Percentiles rank a stretch among this genome's conserved stretches.
Evolutionary conservation across 495 filamentous ascomycete species (phyloP).

Genomic region (Penicillium samsonianum): DNA sequence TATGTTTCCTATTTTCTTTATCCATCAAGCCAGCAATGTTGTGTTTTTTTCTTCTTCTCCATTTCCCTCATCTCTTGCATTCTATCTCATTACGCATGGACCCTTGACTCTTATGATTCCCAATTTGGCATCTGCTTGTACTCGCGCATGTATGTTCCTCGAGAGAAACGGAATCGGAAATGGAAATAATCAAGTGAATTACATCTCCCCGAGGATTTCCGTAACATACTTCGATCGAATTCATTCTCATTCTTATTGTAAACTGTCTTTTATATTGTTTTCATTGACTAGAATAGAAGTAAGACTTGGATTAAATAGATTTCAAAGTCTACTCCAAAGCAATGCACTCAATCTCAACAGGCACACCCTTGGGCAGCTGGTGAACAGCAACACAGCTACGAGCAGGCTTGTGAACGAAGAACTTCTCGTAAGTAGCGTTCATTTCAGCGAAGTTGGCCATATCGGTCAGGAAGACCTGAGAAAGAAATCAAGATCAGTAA

Average conservation of each 20-base stretch:
- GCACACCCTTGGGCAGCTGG: conserved; percentile 85
- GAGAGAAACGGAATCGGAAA: neutral
- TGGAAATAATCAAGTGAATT: conserved; percentile 5
- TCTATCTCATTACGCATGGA: conserved; percentile 9
- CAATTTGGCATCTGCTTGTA: conserved; percentile 14
- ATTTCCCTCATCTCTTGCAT: conserved; percentile 1
- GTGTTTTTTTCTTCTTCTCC: neutral
- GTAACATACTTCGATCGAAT: neutral
- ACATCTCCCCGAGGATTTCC: neutral
- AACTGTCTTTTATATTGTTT: neutral
- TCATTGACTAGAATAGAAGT: conserved; percentile 4
- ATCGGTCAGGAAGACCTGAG: conserved; percentile 74
- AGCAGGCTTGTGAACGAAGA: conserved; percentile 85
- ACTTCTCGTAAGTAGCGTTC: conserved; percentile 86
- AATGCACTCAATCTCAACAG: conserved; percentile 91
- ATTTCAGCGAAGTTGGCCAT: conserved; percentile 85
- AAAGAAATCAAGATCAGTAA: conserved; percentile 13
- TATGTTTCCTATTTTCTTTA: neutral
- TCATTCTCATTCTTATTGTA: neutral
- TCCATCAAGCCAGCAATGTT: conserved; percentile 1
- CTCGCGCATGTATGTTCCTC: conserved; percentile 1
- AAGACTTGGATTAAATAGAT: neutral
- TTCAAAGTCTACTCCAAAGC: conserved; percentile 50
- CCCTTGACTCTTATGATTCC: conserved; percentile 21
- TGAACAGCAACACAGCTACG: conserved; percentile 90